phyloP scores from a whole-genome alignment of 1,139 yeast genomes.

The Wickerhamiella infanticola region DNA sequence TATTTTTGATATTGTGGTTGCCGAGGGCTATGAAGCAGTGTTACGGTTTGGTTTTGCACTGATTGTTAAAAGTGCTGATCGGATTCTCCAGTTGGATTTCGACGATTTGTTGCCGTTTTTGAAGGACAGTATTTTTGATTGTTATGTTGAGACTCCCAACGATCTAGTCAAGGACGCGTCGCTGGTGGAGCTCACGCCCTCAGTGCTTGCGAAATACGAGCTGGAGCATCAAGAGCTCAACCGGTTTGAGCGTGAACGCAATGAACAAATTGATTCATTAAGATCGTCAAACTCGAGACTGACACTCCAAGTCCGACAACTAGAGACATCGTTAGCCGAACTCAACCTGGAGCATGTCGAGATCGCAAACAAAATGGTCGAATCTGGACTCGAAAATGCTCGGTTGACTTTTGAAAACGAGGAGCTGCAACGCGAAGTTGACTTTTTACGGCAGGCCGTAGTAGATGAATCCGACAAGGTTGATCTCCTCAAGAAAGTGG shows the following conservation, averaged over 20 bases:
- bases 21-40: constrained; percentile 78
- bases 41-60: constrained; percentile 68
- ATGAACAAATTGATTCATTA: constrained; percentile 52
- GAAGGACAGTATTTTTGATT: constrained; percentile 63
- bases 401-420: constrained; percentile 51
- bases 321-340: constrained; percentile 52
- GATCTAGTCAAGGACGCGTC: constrained; percentile 70
- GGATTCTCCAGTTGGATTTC: constrained; percentile 46
- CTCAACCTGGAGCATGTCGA: constrained; percentile 69
- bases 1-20: constrained; percentile 68
- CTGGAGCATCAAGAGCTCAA: constrained; percentile 64
- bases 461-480: constrained; percentile 2
- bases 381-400: constrained; percentile 46
- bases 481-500: constrained; percentile 2
- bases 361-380: constrained; percentile 59
- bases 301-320: constrained; percentile 54
- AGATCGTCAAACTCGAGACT: constrained; percentile 54
- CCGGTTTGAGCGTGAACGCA: constrained; percentile 48
- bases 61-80: constrained; percentile 49
- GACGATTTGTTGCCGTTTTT: constrained; percentile 61
- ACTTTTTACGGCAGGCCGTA: constrained; percentile 30
- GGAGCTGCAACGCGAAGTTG: constrained; percentile 37
- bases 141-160: constrained; percentile 50
- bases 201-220: constrained; percentile 50
- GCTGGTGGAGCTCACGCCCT: constrained; percentile 54